phyloP scores from a whole-genome alignment of 305 asterid species.

The Fraxinus velutina region DNA sequence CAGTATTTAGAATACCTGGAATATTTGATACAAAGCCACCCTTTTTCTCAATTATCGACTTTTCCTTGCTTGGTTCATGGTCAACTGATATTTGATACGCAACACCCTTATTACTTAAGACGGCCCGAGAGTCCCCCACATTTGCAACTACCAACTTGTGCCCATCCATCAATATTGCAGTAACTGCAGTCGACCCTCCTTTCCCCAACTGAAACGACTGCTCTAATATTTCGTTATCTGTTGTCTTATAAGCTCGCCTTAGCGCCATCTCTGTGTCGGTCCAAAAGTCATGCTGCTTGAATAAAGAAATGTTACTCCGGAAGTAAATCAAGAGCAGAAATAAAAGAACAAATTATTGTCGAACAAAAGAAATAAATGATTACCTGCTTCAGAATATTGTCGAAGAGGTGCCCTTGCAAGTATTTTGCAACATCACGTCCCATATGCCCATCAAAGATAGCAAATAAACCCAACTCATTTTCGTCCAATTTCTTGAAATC shows the following conservation, averaged over 20 bases:
- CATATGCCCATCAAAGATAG: constrained; percentile 88
- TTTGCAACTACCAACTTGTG: constrained; percentile 80
- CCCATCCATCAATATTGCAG: constrained; percentile 69
- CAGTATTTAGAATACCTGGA: constrained; percentile 51
- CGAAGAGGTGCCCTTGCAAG: constrained; percentile 64
- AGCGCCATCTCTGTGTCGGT: constrained; percentile 50
- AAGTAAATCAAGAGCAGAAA: background rate
- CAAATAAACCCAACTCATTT: constrained; percentile 73
- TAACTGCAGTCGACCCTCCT: constrained; percentile 94
- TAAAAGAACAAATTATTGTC: background rate
- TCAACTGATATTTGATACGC: constrained; percentile 77
- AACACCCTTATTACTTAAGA: constrained; percentile 57
- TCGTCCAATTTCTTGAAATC: constrained; percentile 47
- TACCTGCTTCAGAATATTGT: constrained; percentile 70
- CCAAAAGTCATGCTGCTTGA: constrained; percentile 72
- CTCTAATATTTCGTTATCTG: constrained; percentile 70
- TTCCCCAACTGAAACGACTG: constrained; percentile 58
- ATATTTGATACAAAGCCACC: constrained; percentile 89
- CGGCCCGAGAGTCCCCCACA: constrained; percentile 88
- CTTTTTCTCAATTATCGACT: constrained; percentile 69
- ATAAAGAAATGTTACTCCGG: background rate
- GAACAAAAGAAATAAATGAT: background rate
- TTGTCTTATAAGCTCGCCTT: constrained; percentile 56
- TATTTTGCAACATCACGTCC: constrained; percentile 74
- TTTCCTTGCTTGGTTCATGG: constrained; percentile 82